Conservation (phyloP, 345 rosid genomes). For the Pugionium cornutum region DNA sequence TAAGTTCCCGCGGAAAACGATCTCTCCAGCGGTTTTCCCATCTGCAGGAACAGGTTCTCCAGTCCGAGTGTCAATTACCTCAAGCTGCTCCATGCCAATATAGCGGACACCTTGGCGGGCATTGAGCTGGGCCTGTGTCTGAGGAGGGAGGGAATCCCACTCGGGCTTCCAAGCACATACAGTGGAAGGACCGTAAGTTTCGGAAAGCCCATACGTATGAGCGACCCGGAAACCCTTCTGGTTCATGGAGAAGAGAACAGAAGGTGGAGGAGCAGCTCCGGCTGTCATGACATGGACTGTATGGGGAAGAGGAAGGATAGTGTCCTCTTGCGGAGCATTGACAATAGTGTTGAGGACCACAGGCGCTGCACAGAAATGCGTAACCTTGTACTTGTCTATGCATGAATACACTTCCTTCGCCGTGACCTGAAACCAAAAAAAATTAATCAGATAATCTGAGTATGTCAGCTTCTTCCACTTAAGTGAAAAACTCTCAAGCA, state of each 20-base stretch:
- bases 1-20: conserved; percentile 73
- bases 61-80: conserved; percentile 60
- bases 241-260: conserved; percentile 68
- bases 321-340: conserved; percentile 67
- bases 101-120: conserved; percentile 92
- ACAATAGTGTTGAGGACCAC: conserved; percentile 79
- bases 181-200: conserved; percentile 84
- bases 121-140: conserved; percentile 73
- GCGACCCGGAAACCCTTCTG: conserved; percentile 75
- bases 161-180: conserved; percentile 91
- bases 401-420: conserved; percentile 79
- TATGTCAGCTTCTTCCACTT: not conserved
- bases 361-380: conserved; percentile 88
- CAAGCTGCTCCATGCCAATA: conserved; percentile 65
- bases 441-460: not conserved
- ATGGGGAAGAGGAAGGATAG: conserved; percentile 81
- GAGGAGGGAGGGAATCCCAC: conserved; percentile 77
- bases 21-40: conserved; percentile 79
- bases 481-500: conserved; percentile 2
- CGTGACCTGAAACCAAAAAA: conserved; percentile 53
- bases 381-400: conserved; percentile 68
- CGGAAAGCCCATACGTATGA: conserved; percentile 90
- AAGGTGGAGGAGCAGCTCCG: conserved; percentile 91
- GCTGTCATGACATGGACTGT: conserved; percentile 79
- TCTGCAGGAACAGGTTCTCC: conserved; percentile 76